Evolutionary conservation across 805 yeast genomes (phyloP).

Genomic region (Scheffersomyces amazonensis): DNA sequence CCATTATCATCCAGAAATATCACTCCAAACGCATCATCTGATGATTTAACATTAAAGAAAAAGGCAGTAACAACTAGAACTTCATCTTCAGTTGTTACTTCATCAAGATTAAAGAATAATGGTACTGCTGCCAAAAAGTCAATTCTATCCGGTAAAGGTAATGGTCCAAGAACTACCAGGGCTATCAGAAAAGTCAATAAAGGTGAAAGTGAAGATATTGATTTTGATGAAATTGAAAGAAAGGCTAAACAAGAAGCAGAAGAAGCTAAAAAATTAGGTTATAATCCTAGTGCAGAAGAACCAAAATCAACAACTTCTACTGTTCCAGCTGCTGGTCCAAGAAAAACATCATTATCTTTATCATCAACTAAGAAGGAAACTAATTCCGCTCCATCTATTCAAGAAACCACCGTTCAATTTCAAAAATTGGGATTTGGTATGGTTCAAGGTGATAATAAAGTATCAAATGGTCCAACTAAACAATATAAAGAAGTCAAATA

Average conservation of each 20-base stretch:
- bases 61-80: constrained; percentile 20
- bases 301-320: constrained; percentile 3
- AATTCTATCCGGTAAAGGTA: constrained; percentile 49
- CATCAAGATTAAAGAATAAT: constrained; percentile 13
- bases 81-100: constrained; percentile 13
- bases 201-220: constrained; percentile 47
- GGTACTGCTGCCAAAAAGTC: constrained; percentile 24
- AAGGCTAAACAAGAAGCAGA: constrained; percentile 83
- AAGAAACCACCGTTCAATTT: constrained; percentile 61
- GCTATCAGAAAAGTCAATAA: constrained; percentile 51
- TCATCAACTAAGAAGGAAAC: neutral
- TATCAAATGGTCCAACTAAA: constrained; percentile 17
- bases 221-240: constrained; percentile 62
- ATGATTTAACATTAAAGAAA: constrained; percentile 28
- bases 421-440: constrained; percentile 90
- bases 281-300: constrained; percentile 32
- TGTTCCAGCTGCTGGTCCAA: constrained; percentile 6
- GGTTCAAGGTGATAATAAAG: constrained; percentile 59
- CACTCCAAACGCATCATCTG: constrained; percentile 42
- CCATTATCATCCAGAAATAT: constrained; percentile 45
- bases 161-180: constrained; percentile 54
- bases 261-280: constrained; percentile 55
- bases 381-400: constrained; percentile 26
- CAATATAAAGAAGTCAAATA: constrained; percentile 58
- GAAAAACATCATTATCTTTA: constrained; percentile 13